Evolutionary conservation across 1,139 yeast species (phyloP).

Genomic region (Lodderomyces jiufengensis): DNA sequence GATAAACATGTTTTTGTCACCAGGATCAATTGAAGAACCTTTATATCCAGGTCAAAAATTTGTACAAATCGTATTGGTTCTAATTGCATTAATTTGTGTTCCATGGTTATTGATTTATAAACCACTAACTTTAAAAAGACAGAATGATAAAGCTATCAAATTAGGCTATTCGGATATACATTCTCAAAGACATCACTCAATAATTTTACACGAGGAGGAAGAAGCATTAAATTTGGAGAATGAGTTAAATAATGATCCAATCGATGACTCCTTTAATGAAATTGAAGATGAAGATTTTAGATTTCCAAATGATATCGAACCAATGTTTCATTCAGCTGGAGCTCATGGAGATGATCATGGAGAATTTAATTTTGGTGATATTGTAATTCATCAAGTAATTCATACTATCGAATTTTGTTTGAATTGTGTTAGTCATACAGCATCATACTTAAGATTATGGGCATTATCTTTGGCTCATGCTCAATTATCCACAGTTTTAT

Average conservation of each 20-base stretch:
- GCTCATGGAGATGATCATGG: conserved; percentile 41
- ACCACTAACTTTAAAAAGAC: conserved; percentile 66
- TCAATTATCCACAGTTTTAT: conserved; percentile 87
- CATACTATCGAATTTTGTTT: conserved; percentile 98
- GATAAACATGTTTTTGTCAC: conserved; percentile 91
- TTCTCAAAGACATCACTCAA: conserved; percentile 30
- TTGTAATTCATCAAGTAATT: conserved; percentile 95
- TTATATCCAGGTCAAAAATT: conserved; percentile 80
- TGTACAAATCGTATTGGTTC: conserved; percentile 69
- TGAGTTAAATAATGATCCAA: conserved; percentile 22
- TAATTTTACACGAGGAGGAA: conserved; percentile 34
- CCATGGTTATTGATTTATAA: conserved; percentile 91
- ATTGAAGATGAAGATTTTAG: conserved; percentile 25
- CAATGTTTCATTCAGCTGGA: conserved; percentile 30
- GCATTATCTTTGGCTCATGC: conserved; percentile 97
- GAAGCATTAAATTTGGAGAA: conserved; percentile 26
- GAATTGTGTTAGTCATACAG: conserved; percentile 97
- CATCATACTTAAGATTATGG: conserved; percentile 94
- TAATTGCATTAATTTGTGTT: conserved; percentile 82
- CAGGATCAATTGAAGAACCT: conserved; percentile 82
- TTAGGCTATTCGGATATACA: conserved; percentile 36
- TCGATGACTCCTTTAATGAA: conserved; percentile 20
- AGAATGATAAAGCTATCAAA: conserved; percentile 31
- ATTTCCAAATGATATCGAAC: conserved; percentile 49
- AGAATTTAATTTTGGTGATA: conserved; percentile 77